Conservation (phyloP, 129 eudicot genomes). For the Deinandra increscens region DNA sequence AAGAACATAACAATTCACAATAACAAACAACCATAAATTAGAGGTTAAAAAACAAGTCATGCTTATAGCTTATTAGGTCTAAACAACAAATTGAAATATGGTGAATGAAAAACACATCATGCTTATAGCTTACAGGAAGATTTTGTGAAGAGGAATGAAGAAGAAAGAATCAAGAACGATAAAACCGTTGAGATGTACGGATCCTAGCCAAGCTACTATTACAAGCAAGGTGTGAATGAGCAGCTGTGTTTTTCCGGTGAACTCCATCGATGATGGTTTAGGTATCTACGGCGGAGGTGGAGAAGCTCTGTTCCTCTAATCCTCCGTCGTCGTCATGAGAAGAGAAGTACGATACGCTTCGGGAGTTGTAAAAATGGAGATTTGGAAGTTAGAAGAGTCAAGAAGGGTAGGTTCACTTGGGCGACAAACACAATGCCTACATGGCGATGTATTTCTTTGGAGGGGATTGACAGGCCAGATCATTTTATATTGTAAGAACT, state of each 20-base stretch:
- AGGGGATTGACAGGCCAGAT: too few species aligned
- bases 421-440: conserved; percentile 5
- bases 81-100: background rate
- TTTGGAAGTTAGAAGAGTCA: conserved; percentile 16
- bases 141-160: conserved; percentile 54
- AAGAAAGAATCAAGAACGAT: conserved; percentile 51
- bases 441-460: too few species aligned
- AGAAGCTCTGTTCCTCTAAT: conserved; percentile 11
- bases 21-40: background rate
- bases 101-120: too few species aligned
- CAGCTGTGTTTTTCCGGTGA: conserved; percentile 46
- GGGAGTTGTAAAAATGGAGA: conserved; percentile 10
- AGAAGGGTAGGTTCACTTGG: conserved; percentile 4
- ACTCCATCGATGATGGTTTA: conserved; percentile 42
- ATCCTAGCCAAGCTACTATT: conserved; percentile 60
- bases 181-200: conserved; percentile 47
- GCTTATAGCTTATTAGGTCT: too few species aligned
- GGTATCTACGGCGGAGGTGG: conserved; percentile 14
- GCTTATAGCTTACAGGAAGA: conserved; percentile 50
- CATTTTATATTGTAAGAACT: too few species aligned
- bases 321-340: conserved; percentile 21
- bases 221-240: conserved; percentile 38
- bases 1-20: conserved; percentile 8
- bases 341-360: conserved; percentile 15
- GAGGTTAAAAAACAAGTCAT: too few species aligned